A percentile compares a stretch with the other conserved stretches of the same genome.
Conservation (phyloP, 148 eudicot genomes). For the Gaultheria prostrata region DNA sequence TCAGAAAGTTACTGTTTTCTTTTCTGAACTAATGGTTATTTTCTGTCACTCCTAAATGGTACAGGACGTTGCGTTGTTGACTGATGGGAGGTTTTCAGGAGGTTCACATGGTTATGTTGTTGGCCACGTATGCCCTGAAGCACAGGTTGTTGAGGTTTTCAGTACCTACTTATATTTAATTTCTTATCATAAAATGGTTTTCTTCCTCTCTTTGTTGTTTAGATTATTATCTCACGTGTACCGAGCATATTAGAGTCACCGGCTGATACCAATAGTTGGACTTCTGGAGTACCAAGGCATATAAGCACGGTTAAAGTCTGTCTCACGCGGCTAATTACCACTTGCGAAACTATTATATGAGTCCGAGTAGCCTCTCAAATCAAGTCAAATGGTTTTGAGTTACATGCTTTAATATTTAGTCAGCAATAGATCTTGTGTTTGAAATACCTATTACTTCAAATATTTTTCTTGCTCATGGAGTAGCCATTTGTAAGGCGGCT, state of each 20-base stretch:
- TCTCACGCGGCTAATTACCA: background rate
- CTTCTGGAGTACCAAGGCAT: background rate
- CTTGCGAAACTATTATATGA: background rate
- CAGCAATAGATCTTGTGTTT: too few relatives aligned
- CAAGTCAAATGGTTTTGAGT: too few relatives aligned
- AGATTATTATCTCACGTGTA: background rate
- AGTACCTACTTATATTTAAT: background rate
- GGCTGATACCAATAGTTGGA: background rate
- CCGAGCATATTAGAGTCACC: background rate
- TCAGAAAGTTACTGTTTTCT: background rate
- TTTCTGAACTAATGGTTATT: background rate
- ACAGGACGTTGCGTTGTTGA: slow-evolving; percentile 87
- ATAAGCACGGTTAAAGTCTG: background rate
- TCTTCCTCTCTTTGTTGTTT: background rate
- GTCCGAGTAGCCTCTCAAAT: background rate
- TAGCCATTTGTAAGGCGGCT: background rate
- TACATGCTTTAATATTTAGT: too few relatives aligned
- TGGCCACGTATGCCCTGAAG: slow-evolving; percentile 95
- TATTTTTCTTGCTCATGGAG: background rate
- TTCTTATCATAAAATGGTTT: background rate
- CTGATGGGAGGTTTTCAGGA: slow-evolving; percentile 97
- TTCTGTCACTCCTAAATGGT: background rate
- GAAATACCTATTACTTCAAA: too few relatives aligned
- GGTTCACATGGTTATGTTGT: slow-evolving; percentile 98
- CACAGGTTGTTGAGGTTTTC: slow-evolving; percentile 51